Percentiles rank a stretch among this genome's conserved stretches.
Conservation (phyloP, 495 filamentous ascomycete genomes). For the Ascobolus immersus region DNA sequence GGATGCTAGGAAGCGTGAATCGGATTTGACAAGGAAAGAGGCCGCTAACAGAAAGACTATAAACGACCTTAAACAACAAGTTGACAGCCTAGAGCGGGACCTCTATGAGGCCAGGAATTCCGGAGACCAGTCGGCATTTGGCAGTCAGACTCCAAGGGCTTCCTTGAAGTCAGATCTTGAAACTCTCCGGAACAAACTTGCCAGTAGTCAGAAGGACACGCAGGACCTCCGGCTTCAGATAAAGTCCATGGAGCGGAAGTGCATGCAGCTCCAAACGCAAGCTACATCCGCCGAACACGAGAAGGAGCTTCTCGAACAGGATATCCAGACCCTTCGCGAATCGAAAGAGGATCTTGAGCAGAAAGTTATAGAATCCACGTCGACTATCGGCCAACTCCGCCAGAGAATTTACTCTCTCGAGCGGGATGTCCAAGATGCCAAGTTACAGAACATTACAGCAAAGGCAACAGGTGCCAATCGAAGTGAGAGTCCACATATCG, state of each 20-base stretch:
- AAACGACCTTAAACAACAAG: conserved; percentile 23
- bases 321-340: conserved; percentile 15
- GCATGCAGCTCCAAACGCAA: no score
- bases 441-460: conserved; percentile 27
- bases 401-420: conserved; percentile 31
- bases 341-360: conserved; percentile 12
- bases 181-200: conserved; percentile 35
- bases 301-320: conserved; percentile 20
- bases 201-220: conserved; percentile 32
- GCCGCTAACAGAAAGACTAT: conserved; percentile 30
- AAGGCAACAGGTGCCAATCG: no score
- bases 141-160: conserved; percentile 18
- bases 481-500: no score
- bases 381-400: conserved; percentile 26
- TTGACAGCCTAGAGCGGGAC: conserved; percentile 24
- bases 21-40: conserved; percentile 35
- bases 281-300: conserved; percentile 19
- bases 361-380: conserved; percentile 17
- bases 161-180: conserved; percentile 36
- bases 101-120: conserved; percentile 22
- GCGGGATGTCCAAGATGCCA: conserved; percentile 26
- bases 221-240: conserved; percentile 29
- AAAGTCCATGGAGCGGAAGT: conserved; percentile 17
- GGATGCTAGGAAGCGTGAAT: conserved; percentile 36
- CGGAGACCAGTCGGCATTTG: conserved; percentile 17